Conservation (phyloP, 768 basidiomycete species). For the Pisolithus albus region DNA sequence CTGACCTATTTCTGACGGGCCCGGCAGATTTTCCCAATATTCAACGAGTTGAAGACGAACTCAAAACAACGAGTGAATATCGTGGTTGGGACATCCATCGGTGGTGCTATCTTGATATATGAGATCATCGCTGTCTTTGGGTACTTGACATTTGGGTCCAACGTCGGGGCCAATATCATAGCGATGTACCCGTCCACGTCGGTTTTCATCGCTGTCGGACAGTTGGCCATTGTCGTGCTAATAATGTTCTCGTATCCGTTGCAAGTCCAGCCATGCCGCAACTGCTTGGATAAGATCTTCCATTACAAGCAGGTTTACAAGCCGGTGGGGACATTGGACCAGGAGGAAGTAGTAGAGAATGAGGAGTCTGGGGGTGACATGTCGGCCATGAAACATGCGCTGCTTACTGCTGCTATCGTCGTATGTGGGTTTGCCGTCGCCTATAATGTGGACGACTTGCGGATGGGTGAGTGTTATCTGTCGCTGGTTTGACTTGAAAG, state of each 20-base stretch:
- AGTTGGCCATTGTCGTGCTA: constrained; percentile 84
- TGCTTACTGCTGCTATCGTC: constrained; percentile 65
- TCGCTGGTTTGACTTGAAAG: not conserved
- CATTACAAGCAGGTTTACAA: constrained; percentile 34
- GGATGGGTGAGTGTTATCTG: constrained; percentile 49
- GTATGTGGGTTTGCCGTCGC: constrained; percentile 62
- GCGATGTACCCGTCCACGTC: constrained; percentile 92
- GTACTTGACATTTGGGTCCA: constrained; percentile 89
- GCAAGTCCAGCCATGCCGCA: constrained; percentile 90
- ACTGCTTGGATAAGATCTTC: constrained; percentile 89
- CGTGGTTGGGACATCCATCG: constrained; percentile 85
- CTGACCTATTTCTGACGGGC: constrained; percentile 5
- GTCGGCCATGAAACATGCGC: constrained; percentile 56
- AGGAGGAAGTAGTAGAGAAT: constrained; percentile 47
- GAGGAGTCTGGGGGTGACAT: constrained; percentile 51
- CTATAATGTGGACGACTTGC: constrained; percentile 71
- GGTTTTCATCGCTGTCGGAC: constrained; percentile 86
- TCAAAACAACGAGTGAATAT: constrained; percentile 78
- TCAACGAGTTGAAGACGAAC: constrained; percentile 82
- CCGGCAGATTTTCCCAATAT: constrained; percentile 81
- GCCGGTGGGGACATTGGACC: constrained; percentile 31
- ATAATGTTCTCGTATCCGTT: constrained; percentile 92
- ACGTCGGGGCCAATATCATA: constrained; percentile 87
- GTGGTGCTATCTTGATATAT: constrained; percentile 75
- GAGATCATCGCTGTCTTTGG: constrained; percentile 85